Evolutionary conservation across 192 early-diverging fungal species (phyloP).

Genomic region (Entomortierella chlamydospora): DNA sequence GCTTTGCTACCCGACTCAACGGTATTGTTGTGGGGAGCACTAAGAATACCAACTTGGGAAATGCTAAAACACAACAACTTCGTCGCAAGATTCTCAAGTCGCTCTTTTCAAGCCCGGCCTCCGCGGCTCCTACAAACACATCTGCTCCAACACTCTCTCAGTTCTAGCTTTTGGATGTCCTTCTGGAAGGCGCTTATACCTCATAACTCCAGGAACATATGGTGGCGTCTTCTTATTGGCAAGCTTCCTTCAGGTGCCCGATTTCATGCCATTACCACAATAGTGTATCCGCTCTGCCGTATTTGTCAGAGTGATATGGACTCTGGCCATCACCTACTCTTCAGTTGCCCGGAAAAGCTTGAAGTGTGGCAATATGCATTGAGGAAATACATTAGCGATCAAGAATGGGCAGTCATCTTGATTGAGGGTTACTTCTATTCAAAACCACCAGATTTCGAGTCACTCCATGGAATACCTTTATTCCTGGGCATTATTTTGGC

Average conservation of each 20-base stretch:
- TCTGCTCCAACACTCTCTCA: not conserved
- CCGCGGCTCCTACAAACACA: not conserved
- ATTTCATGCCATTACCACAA: not conserved
- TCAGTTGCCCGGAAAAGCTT: slow-evolving; percentile 1
- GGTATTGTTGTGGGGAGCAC: not conserved
- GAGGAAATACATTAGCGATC: too few relatives aligned
- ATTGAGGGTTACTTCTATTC: too few relatives aligned
- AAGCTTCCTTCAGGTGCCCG: not conserved
- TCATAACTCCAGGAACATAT: not conserved
- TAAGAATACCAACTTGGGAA: not conserved
- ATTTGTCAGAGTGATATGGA: not conserved
- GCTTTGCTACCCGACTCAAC: not conserved
- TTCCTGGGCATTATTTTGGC: too few relatives aligned
- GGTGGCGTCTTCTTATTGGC: not conserved
- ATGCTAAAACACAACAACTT: not conserved
- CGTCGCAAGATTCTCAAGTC: not conserved
- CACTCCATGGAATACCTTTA: too few relatives aligned
- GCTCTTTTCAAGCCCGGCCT: not conserved
- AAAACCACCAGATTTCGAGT: not conserved
- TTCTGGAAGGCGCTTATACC: not conserved
- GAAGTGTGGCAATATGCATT: too few relatives aligned
- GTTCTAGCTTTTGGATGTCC: not conserved
- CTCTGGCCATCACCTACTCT: not conserved
- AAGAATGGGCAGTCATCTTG: too few relatives aligned
- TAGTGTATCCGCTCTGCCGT: not conserved